A percentile compares a stretch with the other conserved stretches of the same genome.
These are phyloP conservation scores for Venturia carpophila DNA, from an alignment of 2,329 filamentous ascomycete species.

Conservation along the genomic window DNA sequence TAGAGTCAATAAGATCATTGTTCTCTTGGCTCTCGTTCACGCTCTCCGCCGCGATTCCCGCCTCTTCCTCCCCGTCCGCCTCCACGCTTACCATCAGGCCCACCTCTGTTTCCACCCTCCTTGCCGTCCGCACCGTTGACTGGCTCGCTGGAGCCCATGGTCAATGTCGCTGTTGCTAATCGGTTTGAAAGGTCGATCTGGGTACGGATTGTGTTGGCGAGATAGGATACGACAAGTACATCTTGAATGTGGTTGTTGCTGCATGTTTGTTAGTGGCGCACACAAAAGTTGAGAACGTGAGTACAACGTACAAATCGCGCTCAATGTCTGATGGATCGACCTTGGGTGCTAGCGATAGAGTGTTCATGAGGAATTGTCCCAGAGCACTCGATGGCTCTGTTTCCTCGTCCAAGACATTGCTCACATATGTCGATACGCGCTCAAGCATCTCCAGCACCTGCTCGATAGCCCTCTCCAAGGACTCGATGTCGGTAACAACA, in stretches of 20 bases:
- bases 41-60: conserved; percentile 16
- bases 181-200: conserved; percentile 98
- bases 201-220: conserved; percentile 96
- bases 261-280: conserved; percentile 27
- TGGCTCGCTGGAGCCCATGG: conserved; percentile 37
- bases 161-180: conserved; percentile 59
- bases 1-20: conserved; percentile 2
- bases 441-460: conserved; percentile 85
- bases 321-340: conserved; percentile 86
- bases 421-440: conserved; percentile 84
- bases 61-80: conserved; percentile 27
- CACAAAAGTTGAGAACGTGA: neutral
- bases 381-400: conserved; percentile 81
- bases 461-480: conserved; percentile 75
- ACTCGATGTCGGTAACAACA: conserved; percentile 82
- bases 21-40: conserved; percentile 19
- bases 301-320: conserved; percentile 67
- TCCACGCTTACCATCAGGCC: conserved; percentile 27
- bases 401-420: conserved; percentile 89
- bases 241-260: conserved; percentile 99
- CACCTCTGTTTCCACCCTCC: conserved; percentile 25
- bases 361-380: conserved; percentile 91
- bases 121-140: conserved; percentile 23
- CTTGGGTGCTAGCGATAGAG: conserved; percentile 87
- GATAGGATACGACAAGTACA: conserved; percentile 93